Base-by-base conservation (phyloP, 352 stramenopile genomes). In the Phytophthora tubulina region DNA sequence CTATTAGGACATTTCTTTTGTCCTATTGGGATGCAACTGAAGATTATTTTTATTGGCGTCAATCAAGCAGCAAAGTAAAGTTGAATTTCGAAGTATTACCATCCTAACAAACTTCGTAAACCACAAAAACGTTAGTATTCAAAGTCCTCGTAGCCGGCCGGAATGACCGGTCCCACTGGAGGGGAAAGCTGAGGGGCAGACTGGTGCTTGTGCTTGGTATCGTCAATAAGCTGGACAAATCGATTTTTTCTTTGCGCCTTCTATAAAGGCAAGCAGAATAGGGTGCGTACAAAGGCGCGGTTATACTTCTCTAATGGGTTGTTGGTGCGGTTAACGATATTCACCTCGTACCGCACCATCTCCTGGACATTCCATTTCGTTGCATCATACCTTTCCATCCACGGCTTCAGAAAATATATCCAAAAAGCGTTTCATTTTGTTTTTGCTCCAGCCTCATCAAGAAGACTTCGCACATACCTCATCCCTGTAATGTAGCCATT, bases 281-380 rank as follows among this genome's bases (percentile, higher is more conserved):
- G 49, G 31, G 6, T 55, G 49, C 6, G 30, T 32, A 21, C 41
- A 31, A 62, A 62, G 14, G 13, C 41, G 3, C 54, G 27, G 17
- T 52, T 62, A 31, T 62, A 62, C 39, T 32, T 41, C 14, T 62
- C 54, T 10, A 62, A 41, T 4, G 27, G 54, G 14, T 62, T 52
- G 7, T 62, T 52, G 6, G 41, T 62, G 10, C 27, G 21, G 30
- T 49, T 50, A 6, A 52, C 4, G 4, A 62, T 44, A 8, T 33
- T 30, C 11, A 62, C 21, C 36, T 38, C 27, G 13, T 41, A 13
- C 8, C n/a, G 8, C 17, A 10, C 3, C 54, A 62, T 53, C 5
- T 52, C 11, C 35, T 32, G 5, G 3, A 62, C 39, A 7, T 62
- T 62, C 54, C 54, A 62, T 4, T 14, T 14, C 0, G 21, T 10